Evolutionary conservation across 1,284 basidiomycete genomes (phyloP).

Genomic region (Marasmius oreades): DNA sequence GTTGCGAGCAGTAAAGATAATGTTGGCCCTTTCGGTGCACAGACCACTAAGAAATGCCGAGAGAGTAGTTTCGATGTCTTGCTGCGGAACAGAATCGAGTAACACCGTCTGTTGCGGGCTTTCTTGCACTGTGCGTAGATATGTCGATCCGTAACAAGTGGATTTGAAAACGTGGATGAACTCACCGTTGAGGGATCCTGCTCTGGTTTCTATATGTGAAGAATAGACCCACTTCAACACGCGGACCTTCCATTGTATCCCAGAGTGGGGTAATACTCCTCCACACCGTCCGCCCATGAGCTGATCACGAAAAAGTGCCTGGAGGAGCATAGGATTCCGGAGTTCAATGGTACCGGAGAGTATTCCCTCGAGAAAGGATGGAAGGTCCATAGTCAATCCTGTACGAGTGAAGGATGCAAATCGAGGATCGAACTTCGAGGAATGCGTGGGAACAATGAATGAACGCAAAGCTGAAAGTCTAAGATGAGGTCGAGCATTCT

Average conservation of each 20-base stretch:
- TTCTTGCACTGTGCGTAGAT: neutral
- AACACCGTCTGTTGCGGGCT: conserved; percentile 3
- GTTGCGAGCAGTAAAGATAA: conserved; percentile 34
- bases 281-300: neutral
- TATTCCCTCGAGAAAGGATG: neutral
- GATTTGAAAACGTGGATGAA: neutral
- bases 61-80: conserved; percentile 22
- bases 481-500: neutral
- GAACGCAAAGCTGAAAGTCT: neutral
- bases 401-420: neutral
- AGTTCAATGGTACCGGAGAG: neutral
- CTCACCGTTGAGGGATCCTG: neutral
- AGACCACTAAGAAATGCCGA: conserved; percentile 24
- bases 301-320: neutral
- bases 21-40: conserved; percentile 19
- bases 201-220: neutral
- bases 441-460: neutral
- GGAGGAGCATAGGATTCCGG: neutral
- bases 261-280: neutral
- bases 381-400: neutral
- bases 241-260: neutral
- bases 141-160: neutral
- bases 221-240: neutral
- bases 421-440: neutral
- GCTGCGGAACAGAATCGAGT: conserved; percentile 24